phyloP scores from a whole-genome alignment of 2,329 filamentous ascomycete species.

The Venturia aucupariae region DNA sequence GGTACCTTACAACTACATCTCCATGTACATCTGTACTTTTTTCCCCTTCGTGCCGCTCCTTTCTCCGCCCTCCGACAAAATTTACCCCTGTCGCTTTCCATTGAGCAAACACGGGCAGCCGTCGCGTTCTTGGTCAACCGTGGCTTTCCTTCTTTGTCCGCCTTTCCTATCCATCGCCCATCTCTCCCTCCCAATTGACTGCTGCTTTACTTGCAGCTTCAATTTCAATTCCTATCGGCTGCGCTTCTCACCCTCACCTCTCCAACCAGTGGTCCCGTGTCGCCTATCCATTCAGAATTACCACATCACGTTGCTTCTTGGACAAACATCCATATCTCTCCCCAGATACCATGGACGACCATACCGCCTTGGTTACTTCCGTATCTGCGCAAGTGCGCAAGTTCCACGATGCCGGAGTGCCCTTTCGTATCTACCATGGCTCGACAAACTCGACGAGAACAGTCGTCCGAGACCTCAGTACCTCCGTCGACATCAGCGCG shows the following conservation, averaged over 20 bases:
- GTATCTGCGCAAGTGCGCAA: conserved; percentile 3
- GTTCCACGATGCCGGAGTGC: conserved; percentile 4
- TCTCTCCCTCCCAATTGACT: background rate
- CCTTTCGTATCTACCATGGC: conserved; percentile 67
- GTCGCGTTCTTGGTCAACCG: background rate
- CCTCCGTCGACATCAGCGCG: conserved; percentile 56
- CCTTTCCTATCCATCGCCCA: background rate
- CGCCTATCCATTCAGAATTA: background rate
- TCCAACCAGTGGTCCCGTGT: background rate
- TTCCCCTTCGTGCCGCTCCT: background rate
- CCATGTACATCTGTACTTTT: no score
- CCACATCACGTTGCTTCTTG: background rate
- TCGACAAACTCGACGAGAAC: conserved; percentile 67
- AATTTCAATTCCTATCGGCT: background rate
- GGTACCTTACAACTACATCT: no score
- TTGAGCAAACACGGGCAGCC: background rate
- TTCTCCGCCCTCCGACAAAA: background rate
- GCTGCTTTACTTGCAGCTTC: background rate
- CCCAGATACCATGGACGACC: conserved; percentile 3
- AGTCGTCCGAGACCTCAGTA: conserved; percentile 33
- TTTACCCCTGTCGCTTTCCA: background rate
- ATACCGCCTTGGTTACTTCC: background rate
- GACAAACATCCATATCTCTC: background rate
- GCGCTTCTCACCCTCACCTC: background rate
- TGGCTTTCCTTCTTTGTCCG: background rate